Base-by-base conservation (phyloP, 768 basidiomycete genomes). In the Leccinum pellstonianum region DNA sequence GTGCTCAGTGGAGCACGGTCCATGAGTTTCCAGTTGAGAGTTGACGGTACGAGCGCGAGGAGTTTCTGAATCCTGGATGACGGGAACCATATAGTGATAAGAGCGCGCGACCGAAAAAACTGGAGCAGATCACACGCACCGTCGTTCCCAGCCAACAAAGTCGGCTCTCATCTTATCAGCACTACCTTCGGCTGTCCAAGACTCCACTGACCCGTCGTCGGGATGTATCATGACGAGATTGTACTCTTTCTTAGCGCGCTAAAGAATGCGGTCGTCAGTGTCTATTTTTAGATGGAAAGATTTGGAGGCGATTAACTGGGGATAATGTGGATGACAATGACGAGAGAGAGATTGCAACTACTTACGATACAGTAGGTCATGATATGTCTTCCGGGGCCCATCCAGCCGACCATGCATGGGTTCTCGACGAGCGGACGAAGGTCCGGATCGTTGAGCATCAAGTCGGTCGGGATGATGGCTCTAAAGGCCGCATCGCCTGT, bases 401-500 rank as follows among this genome's bases (percentile, higher is more conserved):
- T 81, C 87, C 87, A 88, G 0, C 75, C 77, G 0, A 80, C 81
- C 77, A 83, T 80, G 57, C 83, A 80, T 0, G 80, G 75, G 1
- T 65, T 69, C 14, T 87, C 83, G 0, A 86, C 77, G 12, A 88
- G 73, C 2, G 67, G 57, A 58, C 70, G 75, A 27, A 88, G 75
- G 6, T 83, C 82, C 0, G 82, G 82, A 61, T 88, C 83, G 10
- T 68, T 65, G 11, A 83, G 57, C 68, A 87, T 73, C 1, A 73
- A 50, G 38, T 66, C 73, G 0, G 83, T 76, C 3, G 81, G 75
- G 37, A 88, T 74, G 29, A 80, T 74, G 5, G 83, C 82, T 53
- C 86, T 79, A 64, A 86, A 88, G 0, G 84, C 86, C 0, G 83
- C 81, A 64, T 88, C 85, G 0, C 86, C 87, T 0, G 87, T 87